Evolutionary conservation across 2,329 filamentous ascomycete genomes (phyloP).

Genomic region (Penicillium fuscoglaucum): DNA sequence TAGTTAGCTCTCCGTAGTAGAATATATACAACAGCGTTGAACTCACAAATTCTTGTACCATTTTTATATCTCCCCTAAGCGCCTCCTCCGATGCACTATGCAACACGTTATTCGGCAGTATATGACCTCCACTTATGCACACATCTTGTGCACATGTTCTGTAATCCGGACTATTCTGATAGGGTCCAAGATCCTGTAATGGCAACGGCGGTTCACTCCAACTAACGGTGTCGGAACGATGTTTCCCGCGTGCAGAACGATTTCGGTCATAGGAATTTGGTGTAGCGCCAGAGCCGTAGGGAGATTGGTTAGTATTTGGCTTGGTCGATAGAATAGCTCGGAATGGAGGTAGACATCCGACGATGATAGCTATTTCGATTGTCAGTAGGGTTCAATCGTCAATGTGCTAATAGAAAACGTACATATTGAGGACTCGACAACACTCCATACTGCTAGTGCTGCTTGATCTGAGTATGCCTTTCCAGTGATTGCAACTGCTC

Average conservation of each 20-base stretch:
- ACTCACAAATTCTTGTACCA: slow-evolving; percentile 21
- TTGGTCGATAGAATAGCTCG: slow-evolving; percentile 18
- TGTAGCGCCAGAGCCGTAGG: not conserved
- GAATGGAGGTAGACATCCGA: slow-evolving; percentile 23
- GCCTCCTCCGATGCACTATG: not conserved
- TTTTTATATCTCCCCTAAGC: slow-evolving; percentile 13
- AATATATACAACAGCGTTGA: no score
- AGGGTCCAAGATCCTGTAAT: not conserved
- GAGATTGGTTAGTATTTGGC: not conserved
- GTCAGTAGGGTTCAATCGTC: not conserved
- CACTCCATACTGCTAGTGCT: slow-evolving; percentile 21
- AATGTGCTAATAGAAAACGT: not conserved
- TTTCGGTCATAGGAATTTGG: slow-evolving; percentile 7
- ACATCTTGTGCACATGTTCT: slow-evolving; percentile 1
- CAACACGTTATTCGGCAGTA: not conserved
- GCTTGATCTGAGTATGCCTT: slow-evolving; percentile 23
- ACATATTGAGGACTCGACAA: slow-evolving; percentile 24
- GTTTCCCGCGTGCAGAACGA: not conserved
- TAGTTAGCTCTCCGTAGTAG: not conserved
- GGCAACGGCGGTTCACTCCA: slow-evolving; percentile 10
- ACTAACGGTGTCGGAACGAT: not conserved
- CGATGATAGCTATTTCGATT: slow-evolving; percentile 14
- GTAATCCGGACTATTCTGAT: not conserved
- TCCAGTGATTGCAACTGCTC: slow-evolving; percentile 28
- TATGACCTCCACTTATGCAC: slow-evolving; percentile 2